Base-by-base conservation (phyloP, 495 filamentous ascomycete species). In the Elasticomyces elasticus region DNA sequence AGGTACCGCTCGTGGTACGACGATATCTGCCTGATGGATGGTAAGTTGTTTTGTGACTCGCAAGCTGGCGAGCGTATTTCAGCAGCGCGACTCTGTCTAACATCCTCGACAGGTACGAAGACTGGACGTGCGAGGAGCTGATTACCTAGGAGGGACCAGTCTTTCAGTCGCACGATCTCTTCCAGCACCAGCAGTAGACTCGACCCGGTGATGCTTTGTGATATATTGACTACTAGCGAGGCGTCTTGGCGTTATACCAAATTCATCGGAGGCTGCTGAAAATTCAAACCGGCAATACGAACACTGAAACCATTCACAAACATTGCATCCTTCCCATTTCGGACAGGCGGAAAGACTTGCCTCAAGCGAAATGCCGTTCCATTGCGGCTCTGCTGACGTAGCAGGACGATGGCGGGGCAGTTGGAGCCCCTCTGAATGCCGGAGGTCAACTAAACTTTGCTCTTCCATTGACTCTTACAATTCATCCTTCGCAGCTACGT, bases 121-220 rank as follows among this genome's bases (percentile, higher is more conserved):
- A 98, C 69, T 98, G 92, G 92, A 92, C 88, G 49, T 95, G 89
- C 72, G 92, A 98, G 73, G 92, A 98, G 66, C 75, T 98, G 28
- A 76, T 94, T 22, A 55, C 24, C 37, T 82, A 56, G 54, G 52
- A 56, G 24, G 9, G 19, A 30, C 12, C 48, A 5, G 22, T 51
- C 10, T 28, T 46, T 35, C 13, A 49, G 31, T 43, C 33, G 17
- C n/a, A 5, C 10, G 35, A 28, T 23, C 38, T 52, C 23, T 52
- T 44, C 23, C 17, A 40, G 10, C 15, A 23, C 19, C 12, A 51
- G 23, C 15, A 38, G 49, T n/a, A n/a, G n/a, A n/a, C n/a, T n/a
- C n/a, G 45, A 9, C 1, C 19, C 17, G 49, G n/a, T 19, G 28
- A 33, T 55, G n/a, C 20, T 5, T 11, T 49, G 20, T 24, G 30